These are phyloP conservation scores for Chaetomiaceae sp. DNA, from an alignment of 2,329 filamentous ascomycete genomes.

Conservation along the genomic window DNA sequence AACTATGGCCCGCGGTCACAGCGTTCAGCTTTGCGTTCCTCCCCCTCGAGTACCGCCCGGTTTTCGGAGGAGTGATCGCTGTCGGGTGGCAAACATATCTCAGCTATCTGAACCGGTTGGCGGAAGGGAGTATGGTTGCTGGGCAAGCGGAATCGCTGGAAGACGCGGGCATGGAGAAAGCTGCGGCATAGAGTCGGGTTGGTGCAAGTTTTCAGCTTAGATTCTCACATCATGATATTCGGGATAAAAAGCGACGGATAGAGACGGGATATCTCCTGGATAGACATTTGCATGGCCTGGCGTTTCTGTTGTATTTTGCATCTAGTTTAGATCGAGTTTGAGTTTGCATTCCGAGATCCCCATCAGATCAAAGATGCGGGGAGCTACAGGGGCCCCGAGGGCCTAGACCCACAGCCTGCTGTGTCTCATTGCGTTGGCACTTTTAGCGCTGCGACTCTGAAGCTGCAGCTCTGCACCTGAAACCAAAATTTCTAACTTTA, in stretches of 20 bases:
- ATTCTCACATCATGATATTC: too few species aligned
- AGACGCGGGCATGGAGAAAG: not conserved
- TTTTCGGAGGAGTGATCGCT: conserved; percentile 75
- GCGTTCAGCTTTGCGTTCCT: conserved; percentile 86
- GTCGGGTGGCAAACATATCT: conserved; percentile 93
- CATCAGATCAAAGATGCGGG: too few species aligned
- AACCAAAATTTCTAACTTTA: conserved; percentile 3
- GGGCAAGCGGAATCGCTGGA: not conserved
- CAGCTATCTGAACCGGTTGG: conserved; percentile 70
- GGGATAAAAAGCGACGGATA: too few species aligned
- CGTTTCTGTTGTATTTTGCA: not conserved
- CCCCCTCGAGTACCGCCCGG: conserved; percentile 69
- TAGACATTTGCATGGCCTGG: not conserved
- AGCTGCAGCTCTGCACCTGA: not conserved
- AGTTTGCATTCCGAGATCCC: too few species aligned
- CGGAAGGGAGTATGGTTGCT: conserved; percentile 57
- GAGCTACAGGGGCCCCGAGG: not conserved
- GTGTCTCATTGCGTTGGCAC: not conserved
- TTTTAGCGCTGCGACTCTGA: not conserved
- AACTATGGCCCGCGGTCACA: conserved; percentile 84
- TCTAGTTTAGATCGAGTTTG: too few species aligned
- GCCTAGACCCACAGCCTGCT: not conserved
- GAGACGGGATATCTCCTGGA: not conserved
- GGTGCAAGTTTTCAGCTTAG: too few species aligned
- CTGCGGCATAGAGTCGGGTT: conserved; percentile 16